These are phyloP conservation scores for Selaginella tamariscina DNA, from an alignment of 75 land plant species.

Conservation along the genomic window DNA sequence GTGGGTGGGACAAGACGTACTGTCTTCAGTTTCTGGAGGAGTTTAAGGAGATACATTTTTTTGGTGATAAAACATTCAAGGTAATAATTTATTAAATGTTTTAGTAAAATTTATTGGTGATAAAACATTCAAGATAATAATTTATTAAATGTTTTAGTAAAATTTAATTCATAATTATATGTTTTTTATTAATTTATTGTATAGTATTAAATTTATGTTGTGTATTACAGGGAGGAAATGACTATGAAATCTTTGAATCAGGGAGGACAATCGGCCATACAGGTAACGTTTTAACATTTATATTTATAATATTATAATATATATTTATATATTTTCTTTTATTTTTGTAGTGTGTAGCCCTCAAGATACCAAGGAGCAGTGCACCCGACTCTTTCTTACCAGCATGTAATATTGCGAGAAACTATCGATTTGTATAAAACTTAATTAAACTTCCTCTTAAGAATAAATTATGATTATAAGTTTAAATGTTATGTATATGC, in stretches of 20 bases:
- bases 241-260: conserved; percentile 74
- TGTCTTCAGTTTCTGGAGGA: conserved; percentile 80
- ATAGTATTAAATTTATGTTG: not conserved
- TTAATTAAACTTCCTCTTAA: too few species aligned
- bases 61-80: conserved; percentile 97
- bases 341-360: conserved; percentile 66
- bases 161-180: not conserved
- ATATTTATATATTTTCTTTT: not conserved
- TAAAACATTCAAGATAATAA: not conserved
- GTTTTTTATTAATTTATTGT: conserved; percentile 6
- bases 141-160: not conserved
- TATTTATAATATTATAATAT: not conserved
- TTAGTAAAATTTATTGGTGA: not conserved
- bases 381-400: conserved; percentile 48
- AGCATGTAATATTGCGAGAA: not conserved
- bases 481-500: too few species aligned
- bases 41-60: conserved; percentile 85
- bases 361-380: conserved; percentile 61
- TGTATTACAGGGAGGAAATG: conserved; percentile 77
- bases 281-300: conserved; percentile 29
- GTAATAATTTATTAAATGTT: conserved; percentile 17
- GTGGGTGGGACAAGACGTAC: conserved; percentile 97
- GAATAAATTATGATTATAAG: too few species aligned
- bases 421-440: too few species aligned
- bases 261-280: conserved; percentile 78